A percentile compares a stretch with the other conserved stretches of the same genome.
Evolutionary conservation across 257 asterid species (phyloP).

Genomic region (Echites panduratus): DNA sequence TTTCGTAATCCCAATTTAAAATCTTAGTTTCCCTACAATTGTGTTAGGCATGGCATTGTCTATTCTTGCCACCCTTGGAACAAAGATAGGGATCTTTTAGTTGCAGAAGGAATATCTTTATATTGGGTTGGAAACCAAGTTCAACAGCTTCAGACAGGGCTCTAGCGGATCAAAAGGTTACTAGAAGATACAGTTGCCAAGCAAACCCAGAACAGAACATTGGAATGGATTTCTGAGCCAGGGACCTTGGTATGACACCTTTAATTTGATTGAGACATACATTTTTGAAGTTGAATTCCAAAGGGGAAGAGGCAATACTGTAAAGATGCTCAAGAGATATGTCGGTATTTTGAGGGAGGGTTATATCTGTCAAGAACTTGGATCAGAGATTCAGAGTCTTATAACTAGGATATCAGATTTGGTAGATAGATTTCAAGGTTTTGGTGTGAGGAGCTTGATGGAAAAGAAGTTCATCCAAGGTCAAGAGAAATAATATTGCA

Average conservation of each 20-base stretch:
- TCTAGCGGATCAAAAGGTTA: not conserved
- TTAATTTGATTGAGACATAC: not conserved
- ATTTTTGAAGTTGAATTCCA: constrained; percentile 1
- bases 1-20: too few species aligned
- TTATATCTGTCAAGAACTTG: not conserved
- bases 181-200: constrained; percentile 2
- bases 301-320: not conserved
- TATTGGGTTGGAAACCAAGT: not conserved
- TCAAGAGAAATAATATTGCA: not conserved
- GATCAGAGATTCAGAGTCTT: not conserved
- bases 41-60: not conserved
- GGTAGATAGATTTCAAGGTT: not conserved
- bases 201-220: not conserved
- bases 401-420: not conserved
- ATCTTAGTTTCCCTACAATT: too few species aligned
- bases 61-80: not conserved
- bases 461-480: constrained; percentile 1
- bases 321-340: not conserved
- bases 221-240: not conserved
- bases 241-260: constrained; percentile 9
- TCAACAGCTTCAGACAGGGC: not conserved
- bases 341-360: not conserved
- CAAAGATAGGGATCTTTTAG: not conserved
- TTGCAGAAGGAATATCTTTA: constrained; percentile 5
- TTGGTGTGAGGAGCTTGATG: constrained; percentile 1